Evolutionary conservation across 345 rosid species (phyloP).

Genomic region (Erysimum cheiranthoides): DNA sequence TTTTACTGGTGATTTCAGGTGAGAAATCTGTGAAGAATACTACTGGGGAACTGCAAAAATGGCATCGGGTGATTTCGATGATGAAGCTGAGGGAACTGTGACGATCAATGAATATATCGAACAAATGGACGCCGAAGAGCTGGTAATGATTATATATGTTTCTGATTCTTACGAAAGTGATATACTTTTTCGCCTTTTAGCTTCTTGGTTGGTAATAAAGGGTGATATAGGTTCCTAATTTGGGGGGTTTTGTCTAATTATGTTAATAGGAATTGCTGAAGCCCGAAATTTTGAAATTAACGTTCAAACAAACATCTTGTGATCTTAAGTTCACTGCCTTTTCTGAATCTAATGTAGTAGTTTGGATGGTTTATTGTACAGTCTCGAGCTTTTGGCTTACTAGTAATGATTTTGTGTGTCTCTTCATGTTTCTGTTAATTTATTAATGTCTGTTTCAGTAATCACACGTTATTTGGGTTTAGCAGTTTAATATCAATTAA

Average conservation of each 20-base stretch:
- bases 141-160: conserved; percentile 54
- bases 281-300: neutral
- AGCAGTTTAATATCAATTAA: neutral
- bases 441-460: neutral
- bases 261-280: neutral
- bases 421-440: neutral
- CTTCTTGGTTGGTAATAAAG: neutral
- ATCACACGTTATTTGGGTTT: conserved; percentile 3
- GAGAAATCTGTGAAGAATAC: neutral
- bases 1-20: conserved; percentile 29
- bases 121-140: conserved; percentile 80
- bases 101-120: conserved; percentile 84
- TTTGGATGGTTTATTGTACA: neutral
- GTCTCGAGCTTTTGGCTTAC: conserved; percentile 18
- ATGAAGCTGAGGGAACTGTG: conserved; percentile 70
- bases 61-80: conserved; percentile 68
- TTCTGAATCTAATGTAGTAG: neutral
- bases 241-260: neutral
- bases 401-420: neutral
- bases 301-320: neutral
- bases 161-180: neutral
- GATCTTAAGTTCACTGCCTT: neutral
- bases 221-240: neutral
- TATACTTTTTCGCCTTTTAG: neutral
- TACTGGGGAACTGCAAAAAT: conserved; percentile 40